Evolutionary conservation across 768 basidiomycete species (phyloP), one percentile per base, ranked within the genome.

Genomic region (Lyophyllum decastes): DNA sequence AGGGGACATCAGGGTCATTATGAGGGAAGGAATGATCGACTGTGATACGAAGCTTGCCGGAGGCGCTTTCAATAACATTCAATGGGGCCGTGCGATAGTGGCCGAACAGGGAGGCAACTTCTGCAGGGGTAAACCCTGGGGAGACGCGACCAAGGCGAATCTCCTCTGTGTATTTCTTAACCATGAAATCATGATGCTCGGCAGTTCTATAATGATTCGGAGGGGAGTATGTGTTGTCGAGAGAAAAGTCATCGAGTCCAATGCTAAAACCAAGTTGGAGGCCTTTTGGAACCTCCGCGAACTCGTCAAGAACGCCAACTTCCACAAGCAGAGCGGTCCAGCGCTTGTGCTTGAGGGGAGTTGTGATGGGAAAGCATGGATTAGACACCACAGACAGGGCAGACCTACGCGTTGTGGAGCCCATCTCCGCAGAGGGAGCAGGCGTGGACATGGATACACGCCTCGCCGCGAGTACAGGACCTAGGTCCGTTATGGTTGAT

Each of bases 391-490:
- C 30, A 33, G 30, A 11, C 30, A 5, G 30, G 30, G 44, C 60
- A 63, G 6, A 9, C 38, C 22, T 62, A 59, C 0, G 61, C 62
- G n/a, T 43, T 41, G 49, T 70, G 57, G 2, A 34, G 24, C 27
- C 26, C 8, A 26, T 17, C 25, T 11, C 61, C 51, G 47, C 65
- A 66, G 34, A 62, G 49, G 44, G 61, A 61, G 45, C 65, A 66
- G 24, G 46, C 30, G 38, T 66, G 65, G 43, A 21, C 22, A 34
- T 60, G 50, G 10, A 0, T 4, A 35, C 57, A 62, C 8, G 41
- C 40, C 12, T 27, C 46, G 10, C 35, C 2, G 14, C 44, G 40
- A 19, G 30, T 24, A 44, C 59, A 60, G n/a, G 48, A 21, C 30
- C n/a, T 21, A 1, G 54, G 44, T 49, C 54, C 44, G 19, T 58